Evolutionary conservation across 163 green algal species (phyloP).

Genomic region (Scenedesmus sp.): DNA sequence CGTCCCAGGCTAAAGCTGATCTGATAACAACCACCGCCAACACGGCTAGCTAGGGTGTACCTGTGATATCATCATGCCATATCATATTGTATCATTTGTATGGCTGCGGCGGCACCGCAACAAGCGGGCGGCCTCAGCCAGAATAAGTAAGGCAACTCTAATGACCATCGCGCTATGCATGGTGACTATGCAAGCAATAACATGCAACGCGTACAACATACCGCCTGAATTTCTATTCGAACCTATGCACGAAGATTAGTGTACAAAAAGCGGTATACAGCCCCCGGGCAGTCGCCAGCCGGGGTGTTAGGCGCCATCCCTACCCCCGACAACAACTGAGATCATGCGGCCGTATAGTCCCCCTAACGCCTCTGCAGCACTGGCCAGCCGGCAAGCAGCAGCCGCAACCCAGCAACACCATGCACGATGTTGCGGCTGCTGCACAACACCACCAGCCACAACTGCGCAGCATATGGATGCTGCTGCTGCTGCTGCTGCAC

Average conservation of each 20-base stretch:
- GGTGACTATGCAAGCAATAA: neutral
- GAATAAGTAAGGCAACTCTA: neutral
- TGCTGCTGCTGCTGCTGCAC: neutral
- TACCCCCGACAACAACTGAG: neutral
- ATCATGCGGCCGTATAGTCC: neutral
- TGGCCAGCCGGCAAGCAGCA: neutral
- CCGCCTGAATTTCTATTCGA: neutral
- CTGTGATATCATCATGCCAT: neutral
- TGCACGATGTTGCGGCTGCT: neutral
- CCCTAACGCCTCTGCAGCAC: neutral
- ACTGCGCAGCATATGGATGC: neutral
- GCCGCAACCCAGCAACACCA: neutral
- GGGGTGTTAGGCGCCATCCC: neutral
- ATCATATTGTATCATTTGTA: neutral
- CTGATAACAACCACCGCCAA: too few species aligned
- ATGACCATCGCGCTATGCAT: neutral
- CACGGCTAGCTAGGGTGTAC: neutral
- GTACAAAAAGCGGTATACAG: slow-evolving; percentile 1
- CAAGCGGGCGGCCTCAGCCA: neutral
- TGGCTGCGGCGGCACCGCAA: neutral
- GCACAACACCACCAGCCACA: neutral
- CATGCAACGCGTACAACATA: neutral
- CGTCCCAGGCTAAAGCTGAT: too few species aligned
- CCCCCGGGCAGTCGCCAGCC: neutral
- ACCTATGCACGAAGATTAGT: neutral